A percentile compares a stretch with the other conserved stretches of the same genome.
Evolutionary conservation across 140 eudicot genomes (phyloP).

Genomic region (Anethum foeniculum): DNA sequence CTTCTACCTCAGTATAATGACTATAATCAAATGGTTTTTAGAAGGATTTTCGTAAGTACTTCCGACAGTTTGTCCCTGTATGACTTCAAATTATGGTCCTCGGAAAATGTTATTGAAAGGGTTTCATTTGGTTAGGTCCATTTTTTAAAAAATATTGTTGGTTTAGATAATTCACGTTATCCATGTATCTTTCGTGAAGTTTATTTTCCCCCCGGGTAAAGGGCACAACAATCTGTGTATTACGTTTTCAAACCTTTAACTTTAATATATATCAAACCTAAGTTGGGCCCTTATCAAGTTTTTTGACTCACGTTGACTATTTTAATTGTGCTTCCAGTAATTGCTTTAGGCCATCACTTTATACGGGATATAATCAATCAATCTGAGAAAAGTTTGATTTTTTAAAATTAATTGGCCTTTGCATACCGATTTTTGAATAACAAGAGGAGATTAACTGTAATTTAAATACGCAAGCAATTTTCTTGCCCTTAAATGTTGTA

Average conservation of each 20-base stretch:
- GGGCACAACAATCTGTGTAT: background rate
- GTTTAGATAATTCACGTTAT: background rate
- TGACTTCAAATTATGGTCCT: background rate
- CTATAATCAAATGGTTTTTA: background rate
- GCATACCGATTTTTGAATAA: background rate
- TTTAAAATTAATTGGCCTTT: background rate
- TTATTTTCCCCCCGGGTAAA: background rate
- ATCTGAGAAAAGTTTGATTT: background rate
- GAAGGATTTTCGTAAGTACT: background rate
- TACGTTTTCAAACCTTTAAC: background rate
- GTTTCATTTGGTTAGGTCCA: background rate
- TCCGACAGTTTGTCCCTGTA: background rate
- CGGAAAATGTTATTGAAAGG: background rate
- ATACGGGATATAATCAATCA: background rate
- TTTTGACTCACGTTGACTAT: background rate
- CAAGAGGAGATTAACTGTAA: background rate
- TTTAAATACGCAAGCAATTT: background rate
- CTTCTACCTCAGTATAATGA: background rate
- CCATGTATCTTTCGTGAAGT: background rate
- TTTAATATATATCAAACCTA: background rate
- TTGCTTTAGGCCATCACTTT: background rate
- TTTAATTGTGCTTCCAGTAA: no score
- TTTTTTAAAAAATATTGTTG: background rate
- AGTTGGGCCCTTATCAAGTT: background rate
- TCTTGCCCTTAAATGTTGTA: background rate